Evolutionary conservation across 2,329 filamentous ascomycete genomes (phyloP).

Genomic region (Aureobasidium lini): DNA sequence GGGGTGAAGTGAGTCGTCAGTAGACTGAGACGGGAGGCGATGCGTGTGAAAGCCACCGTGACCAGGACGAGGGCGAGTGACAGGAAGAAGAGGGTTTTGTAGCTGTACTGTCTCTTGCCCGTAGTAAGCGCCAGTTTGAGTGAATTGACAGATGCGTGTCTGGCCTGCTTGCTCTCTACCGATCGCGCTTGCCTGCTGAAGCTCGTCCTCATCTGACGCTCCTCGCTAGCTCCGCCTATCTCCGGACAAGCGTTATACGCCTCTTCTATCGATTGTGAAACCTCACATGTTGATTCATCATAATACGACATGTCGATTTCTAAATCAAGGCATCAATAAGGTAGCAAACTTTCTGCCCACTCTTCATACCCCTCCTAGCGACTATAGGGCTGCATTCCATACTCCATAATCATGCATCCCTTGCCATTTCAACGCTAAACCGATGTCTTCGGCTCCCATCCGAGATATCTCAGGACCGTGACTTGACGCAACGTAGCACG

Average conservation of each 20-base stretch:
- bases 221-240: neutral
- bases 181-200: neutral
- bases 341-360: neutral
- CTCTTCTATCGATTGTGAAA: neutral
- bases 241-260: neutral
- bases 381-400: neutral
- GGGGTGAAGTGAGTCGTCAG: conserved; percentile 25
- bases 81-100: conserved; percentile 23
- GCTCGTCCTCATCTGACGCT: neutral
- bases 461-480: neutral
- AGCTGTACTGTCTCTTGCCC: neutral
- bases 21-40: conserved; percentile 25
- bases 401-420: neutral
- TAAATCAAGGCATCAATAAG: neutral
- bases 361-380: neutral
- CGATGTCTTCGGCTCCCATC: neutral
- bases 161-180: neutral
- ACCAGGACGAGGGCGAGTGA: conserved; percentile 21
- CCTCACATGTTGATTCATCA: neutral
- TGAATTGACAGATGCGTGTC: neutral
- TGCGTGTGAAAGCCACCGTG: conserved; percentile 28
- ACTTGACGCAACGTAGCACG: conserved; percentile 1
- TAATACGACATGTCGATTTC: neutral
- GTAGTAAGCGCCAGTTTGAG: conserved; percentile 1
- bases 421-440: neutral